A percentile compares a stretch with the other conserved stretches of the same genome.
phyloP scores from a whole-genome alignment of 2,329 filamentous ascomycete species.

The Penicillium olsonii region DNA sequence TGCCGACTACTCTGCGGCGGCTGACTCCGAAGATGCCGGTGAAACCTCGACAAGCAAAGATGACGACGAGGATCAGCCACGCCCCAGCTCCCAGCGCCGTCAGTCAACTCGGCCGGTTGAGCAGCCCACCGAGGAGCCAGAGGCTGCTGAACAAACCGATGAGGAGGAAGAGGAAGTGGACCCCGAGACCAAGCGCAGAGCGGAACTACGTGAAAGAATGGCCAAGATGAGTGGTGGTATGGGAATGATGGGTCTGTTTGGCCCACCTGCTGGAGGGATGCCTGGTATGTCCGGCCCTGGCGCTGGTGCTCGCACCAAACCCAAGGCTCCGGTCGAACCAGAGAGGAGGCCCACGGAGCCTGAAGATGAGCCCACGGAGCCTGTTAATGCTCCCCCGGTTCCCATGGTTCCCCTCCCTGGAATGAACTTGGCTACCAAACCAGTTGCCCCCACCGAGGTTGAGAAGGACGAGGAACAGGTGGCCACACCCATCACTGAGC shows the following conservation, averaged over 20 bases:
- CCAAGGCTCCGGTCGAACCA: conserved; percentile 45
- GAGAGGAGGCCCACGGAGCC: conserved; percentile 36
- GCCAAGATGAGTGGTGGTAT: conserved; percentile 98
- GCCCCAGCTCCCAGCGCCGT: conserved; percentile 18
- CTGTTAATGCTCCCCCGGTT: conserved; percentile 44
- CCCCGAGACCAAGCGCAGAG: conserved; percentile 78
- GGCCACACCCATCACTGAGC: conserved; percentile 44
- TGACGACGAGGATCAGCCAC: conserved; percentile 64
- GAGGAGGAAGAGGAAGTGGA: conserved; percentile 85
- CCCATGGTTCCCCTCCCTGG: conserved; percentile 69
- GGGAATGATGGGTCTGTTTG: conserved; percentile 95
- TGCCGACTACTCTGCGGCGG: conserved; percentile 65
- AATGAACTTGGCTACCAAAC: conserved; percentile 57
- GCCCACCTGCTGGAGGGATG: conserved; percentile 64
- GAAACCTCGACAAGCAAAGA: conserved; percentile 70
- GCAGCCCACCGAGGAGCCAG: conserved; percentile 42
- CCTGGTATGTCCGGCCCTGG: conserved; percentile 54
- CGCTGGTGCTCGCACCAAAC: conserved; percentile 47
- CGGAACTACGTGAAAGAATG: conserved; percentile 92
- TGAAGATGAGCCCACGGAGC: conserved; percentile 35
- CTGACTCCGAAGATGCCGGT: conserved; percentile 64
- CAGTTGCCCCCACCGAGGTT: conserved; percentile 47
- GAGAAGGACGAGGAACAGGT: conserved; percentile 55
- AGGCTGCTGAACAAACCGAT: conserved; percentile 61
- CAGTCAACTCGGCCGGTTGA: conserved; percentile 31